Conservation (phyloP, 176 grass and related monocot species). For the Eremochloa ophiuroides region DNA sequence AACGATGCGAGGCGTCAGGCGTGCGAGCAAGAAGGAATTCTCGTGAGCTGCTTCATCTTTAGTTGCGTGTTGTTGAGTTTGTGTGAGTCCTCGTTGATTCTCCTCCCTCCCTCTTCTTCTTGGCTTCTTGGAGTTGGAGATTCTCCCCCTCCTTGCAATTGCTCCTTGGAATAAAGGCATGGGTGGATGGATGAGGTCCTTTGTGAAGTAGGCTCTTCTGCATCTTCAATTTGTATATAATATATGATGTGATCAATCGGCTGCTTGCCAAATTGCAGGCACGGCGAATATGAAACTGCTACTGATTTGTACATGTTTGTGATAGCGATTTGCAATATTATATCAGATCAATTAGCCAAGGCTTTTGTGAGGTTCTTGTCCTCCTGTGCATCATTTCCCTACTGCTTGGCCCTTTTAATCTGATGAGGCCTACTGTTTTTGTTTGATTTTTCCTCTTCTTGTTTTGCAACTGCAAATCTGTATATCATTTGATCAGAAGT, state of each 20-base stretch:
- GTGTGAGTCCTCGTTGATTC: neutral
- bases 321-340: neutral
- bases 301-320: neutral
- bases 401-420: neutral
- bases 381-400: neutral
- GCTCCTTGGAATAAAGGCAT: slow-evolving; percentile 13
- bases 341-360: neutral
- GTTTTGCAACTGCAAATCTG: neutral
- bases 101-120: too few species aligned
- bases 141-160: neutral
- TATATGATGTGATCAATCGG: slow-evolving; percentile 1
- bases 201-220: neutral
- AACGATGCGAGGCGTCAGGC: neutral
- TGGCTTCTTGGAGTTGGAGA: neutral
- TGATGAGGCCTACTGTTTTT: neutral
- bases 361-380: neutral
- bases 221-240: neutral
- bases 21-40: neutral
- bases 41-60: neutral
- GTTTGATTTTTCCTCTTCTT: neutral
- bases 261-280: slow-evolving; percentile 22
- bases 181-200: neutral
- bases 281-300: neutral
- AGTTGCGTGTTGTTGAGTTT: neutral
- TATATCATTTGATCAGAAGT: neutral